Evolutionary conservation across 163 green algal species (phyloP).

Genomic region (Trebouxia gelatinosa): DNA sequence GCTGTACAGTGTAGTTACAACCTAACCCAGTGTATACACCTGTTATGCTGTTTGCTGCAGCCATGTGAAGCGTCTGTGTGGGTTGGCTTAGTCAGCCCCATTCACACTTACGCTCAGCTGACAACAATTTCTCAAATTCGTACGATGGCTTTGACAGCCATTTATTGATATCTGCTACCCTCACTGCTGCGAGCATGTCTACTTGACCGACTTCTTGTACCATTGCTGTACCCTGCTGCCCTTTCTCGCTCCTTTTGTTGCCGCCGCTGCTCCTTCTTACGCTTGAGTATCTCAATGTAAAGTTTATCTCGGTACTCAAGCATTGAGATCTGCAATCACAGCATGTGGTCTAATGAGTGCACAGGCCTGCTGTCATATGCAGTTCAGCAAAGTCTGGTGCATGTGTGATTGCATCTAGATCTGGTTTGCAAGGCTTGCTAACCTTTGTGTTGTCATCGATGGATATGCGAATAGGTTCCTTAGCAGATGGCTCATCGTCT

Average conservation of each 20-base stretch:
- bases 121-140: neutral
- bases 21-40: too few species aligned
- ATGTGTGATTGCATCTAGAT: neutral
- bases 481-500: constrained; percentile 80
- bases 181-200: constrained; percentile 12
- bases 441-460: constrained; percentile 96
- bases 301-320: constrained; percentile 85
- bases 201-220: constrained; percentile 12
- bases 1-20: too few species aligned
- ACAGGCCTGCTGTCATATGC: neutral
- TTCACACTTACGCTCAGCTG: neutral
- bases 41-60: neutral
- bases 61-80: neutral
- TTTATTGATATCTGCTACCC: neutral
- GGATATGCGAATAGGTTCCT: constrained; percentile 76
- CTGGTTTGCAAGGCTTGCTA: neutral
- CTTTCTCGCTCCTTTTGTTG: constrained; percentile 21
- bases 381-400: neutral
- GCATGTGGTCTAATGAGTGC: neutral
- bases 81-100: neutral
- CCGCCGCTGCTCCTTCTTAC: constrained; percentile 77
- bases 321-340: constrained; percentile 42
- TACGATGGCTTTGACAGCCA: neutral
- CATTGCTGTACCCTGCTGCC: neutral
- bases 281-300: constrained; percentile 92